Evolutionary conservation across 148 eudicot genomes (phyloP).

Genomic region (Amaranthus palmeri): DNA sequence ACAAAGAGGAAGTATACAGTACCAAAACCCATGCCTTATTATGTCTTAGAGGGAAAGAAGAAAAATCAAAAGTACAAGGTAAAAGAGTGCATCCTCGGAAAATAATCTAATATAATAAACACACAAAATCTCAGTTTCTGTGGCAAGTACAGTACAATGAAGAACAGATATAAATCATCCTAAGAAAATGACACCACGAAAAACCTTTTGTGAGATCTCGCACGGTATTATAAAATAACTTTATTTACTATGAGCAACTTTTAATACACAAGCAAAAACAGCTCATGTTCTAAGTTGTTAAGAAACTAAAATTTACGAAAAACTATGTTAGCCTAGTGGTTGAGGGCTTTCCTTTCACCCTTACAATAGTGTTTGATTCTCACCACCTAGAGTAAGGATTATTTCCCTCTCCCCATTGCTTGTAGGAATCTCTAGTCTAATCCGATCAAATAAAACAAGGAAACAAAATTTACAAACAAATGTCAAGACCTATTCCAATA

Average conservation of each 20-base stretch:
- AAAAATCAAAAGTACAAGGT: not conserved
- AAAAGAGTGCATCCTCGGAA: not conserved
- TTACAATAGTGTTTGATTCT: no score
- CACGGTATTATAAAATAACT: not conserved
- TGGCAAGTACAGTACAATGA: not conserved
- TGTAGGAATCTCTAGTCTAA: no score
- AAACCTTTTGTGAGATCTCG: not conserved
- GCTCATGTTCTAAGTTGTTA: not conserved
- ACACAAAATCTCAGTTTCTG: not conserved
- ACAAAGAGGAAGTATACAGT: no score
- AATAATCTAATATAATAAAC: not conserved
- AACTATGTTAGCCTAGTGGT: no score
- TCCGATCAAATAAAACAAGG: not conserved
- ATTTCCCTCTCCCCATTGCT: no score
- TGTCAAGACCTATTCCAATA: slow-evolving; percentile 10
- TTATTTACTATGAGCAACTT: not conserved
- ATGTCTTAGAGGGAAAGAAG: no score
- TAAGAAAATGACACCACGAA: not conserved
- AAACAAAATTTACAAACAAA: not conserved
- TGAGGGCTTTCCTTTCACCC: no score
- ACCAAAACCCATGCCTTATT: no score
- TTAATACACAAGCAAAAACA: not conserved
- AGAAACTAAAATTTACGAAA: no score
- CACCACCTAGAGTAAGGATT: no score
- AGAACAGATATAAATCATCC: not conserved